A percentile compares a stretch with the other conserved stretches of the same genome.
Evolutionary conservation across 495 filamentous ascomycete genomes (phyloP).

Genomic region (Aspergillus wentii): DNA sequence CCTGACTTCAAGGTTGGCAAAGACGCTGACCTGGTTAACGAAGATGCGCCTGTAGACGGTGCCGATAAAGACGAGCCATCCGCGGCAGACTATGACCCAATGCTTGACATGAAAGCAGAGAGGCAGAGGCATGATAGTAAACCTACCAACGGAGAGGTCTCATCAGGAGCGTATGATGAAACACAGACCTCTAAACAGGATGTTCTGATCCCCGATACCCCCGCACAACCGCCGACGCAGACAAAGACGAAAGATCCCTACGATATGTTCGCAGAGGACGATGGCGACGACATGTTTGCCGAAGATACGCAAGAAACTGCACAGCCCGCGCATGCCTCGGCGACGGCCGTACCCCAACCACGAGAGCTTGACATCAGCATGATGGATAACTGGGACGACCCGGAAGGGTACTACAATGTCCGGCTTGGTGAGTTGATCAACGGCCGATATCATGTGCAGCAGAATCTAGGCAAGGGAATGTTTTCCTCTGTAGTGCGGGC

Average conservation of each 20-base stretch:
- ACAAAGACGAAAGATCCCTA: slow-evolving; percentile 56
- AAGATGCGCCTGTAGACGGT: slow-evolving; percentile 42
- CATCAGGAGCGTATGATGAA: slow-evolving; percentile 59
- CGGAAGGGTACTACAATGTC: slow-evolving; percentile 92
- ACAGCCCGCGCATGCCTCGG: slow-evolving; percentile 35
- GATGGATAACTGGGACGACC: slow-evolving; percentile 90
- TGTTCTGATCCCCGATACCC: slow-evolving; percentile 46
- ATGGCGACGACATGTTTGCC: slow-evolving; percentile 86
- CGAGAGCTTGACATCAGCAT: slow-evolving; percentile 73
- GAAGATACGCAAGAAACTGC: slow-evolving; percentile 47
- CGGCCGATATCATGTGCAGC: slow-evolving; percentile 78
- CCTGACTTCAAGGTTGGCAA: slow-evolving; percentile 51
- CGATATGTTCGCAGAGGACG: slow-evolving; percentile 95
- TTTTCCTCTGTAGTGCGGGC: slow-evolving; percentile 94
- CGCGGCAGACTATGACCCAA: slow-evolving; percentile 94
- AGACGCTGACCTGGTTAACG: slow-evolving; percentile 64
- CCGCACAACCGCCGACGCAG: slow-evolving; percentile 27
- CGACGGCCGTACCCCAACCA: slow-evolving; percentile 47
- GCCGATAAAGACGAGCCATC: slow-evolving; percentile 75
- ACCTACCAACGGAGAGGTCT: slow-evolving; percentile 49
- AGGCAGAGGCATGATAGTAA: slow-evolving; percentile 63
- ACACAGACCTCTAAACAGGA: slow-evolving; percentile 52
- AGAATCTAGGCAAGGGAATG: slow-evolving; percentile 89
- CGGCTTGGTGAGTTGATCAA: slow-evolving; percentile 85
- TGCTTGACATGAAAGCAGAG: slow-evolving; percentile 87